Evolutionary conservation across 441 rosid species (phyloP).

Genomic region (Cnidoscolus chayamansa): DNA sequence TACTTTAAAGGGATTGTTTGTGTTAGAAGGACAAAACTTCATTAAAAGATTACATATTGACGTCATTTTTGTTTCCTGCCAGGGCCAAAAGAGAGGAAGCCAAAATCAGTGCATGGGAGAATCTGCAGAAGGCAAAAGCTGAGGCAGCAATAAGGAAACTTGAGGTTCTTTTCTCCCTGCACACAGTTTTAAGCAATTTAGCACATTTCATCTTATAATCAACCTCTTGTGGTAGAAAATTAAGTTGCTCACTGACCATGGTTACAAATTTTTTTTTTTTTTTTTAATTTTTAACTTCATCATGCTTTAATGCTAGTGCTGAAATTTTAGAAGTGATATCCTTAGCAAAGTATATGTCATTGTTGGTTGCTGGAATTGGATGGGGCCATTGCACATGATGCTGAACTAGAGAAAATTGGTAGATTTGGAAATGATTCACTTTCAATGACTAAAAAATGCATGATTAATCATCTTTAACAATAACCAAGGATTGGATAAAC

Average conservation of each 20-base stretch:
- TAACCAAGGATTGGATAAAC: too few relatives aligned
- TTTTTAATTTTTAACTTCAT: background rate
- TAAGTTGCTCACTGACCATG: background rate
- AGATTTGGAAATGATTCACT: background rate
- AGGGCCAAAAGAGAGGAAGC: constrained; percentile 85
- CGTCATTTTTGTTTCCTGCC: constrained; percentile 17
- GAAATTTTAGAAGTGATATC: background rate
- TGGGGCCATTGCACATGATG: background rate
- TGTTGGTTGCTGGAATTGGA: background rate
- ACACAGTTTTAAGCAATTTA: background rate
- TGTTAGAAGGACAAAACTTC: background rate
- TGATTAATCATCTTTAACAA: too few relatives aligned
- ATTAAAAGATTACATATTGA: background rate
- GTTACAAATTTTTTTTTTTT: background rate
- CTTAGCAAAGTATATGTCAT: background rate
- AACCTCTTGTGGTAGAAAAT: background rate
- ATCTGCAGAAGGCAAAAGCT: constrained; percentile 92
- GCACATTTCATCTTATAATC: constrained; percentile 19
- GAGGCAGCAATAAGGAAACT: constrained; percentile 85
- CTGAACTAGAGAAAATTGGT: background rate
- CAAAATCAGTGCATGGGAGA: constrained; percentile 88
- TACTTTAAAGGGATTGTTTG: background rate
- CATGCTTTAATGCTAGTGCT: background rate
- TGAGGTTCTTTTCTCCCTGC: constrained; percentile 50
- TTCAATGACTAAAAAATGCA: background rate